Evolutionary conservation across 2,329 filamentous ascomycete species (phyloP).

Genomic region (Beauveria sp.): DNA sequence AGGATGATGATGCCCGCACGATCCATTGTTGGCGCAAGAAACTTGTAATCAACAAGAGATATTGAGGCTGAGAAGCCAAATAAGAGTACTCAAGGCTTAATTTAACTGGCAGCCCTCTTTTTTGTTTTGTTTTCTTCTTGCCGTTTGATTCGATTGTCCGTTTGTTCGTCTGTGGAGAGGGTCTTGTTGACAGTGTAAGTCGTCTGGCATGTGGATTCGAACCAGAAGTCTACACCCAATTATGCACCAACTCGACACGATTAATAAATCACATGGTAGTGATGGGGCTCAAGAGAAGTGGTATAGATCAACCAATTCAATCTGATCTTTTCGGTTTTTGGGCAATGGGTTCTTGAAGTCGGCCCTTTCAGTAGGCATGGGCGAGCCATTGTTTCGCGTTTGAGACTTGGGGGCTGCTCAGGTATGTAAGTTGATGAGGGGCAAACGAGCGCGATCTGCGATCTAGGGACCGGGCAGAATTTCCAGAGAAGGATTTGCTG

Average conservation of each 20-base stretch:
- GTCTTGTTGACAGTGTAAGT: constrained; percentile 8
- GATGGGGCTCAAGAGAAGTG: not conserved
- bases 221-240: not conserved
- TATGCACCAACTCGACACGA: not conserved
- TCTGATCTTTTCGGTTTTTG: not conserved
- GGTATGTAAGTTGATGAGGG: not conserved
- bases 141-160: not conserved
- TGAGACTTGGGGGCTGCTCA: not conserved
- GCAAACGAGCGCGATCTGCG: not conserved
- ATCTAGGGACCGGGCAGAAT: not conserved
- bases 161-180: not conserved
- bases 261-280: not conserved
- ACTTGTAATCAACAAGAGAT: not conserved
- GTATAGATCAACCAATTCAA: not conserved
- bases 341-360: not conserved
- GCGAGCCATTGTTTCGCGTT: not conserved
- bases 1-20: not conserved
- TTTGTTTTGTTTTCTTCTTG: not conserved
- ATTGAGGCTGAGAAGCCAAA: not conserved
- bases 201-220: constrained; percentile 5
- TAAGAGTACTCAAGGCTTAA: not conserved
- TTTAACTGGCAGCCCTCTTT: not conserved
- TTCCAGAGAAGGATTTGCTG: too few relatives aligned
- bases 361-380: not conserved
- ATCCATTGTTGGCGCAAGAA: not conserved